Conservation (phyloP, 495 filamentous ascomycete species). For the Aspergillus avenaceus region DNA sequence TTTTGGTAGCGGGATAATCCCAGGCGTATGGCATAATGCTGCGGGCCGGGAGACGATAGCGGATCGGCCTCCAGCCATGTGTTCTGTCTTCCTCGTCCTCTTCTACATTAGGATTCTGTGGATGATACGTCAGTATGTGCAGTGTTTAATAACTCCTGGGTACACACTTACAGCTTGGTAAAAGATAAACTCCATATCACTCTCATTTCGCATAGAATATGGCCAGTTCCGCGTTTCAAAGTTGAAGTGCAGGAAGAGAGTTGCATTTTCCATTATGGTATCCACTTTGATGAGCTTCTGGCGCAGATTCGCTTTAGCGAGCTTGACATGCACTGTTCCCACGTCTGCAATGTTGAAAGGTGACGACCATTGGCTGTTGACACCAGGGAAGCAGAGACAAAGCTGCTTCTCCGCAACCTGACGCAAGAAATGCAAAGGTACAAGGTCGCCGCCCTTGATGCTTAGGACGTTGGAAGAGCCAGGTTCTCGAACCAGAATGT, state of each 20-base stretch:
- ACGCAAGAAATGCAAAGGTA: constrained; percentile 83
- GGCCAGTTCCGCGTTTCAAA: constrained; percentile 93
- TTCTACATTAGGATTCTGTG: constrained; percentile 63
- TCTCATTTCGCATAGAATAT: constrained; percentile 97
- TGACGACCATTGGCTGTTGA: constrained; percentile 97
- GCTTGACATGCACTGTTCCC: constrained; percentile 86
- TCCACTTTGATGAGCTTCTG: constrained; percentile 87
- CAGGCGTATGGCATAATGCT: constrained; percentile 99
- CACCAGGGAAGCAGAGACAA: constrained; percentile 86
- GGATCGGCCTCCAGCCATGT: constrained; percentile 82
- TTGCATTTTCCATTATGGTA: constrained; percentile 84
- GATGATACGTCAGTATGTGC: neutral
- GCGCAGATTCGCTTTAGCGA: constrained; percentile 82
- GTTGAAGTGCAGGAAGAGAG: constrained; percentile 87
- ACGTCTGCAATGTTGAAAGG: constrained; percentile 95
- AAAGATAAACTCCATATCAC: constrained; percentile 92
- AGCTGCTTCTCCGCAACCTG: constrained; percentile 78
- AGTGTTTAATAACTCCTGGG: constrained; percentile 23
- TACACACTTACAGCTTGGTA: constrained; percentile 62
- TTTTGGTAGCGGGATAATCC: constrained; percentile 97
- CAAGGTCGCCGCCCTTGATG: constrained; percentile 68
- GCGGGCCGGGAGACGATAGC: constrained; percentile 87
- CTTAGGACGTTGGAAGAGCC: constrained; percentile 77
- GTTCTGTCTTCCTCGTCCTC: constrained; percentile 74
- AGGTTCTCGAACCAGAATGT: constrained; percentile 84